Conservation (phyloP, 495 filamentous ascomycete genomes). For the Aspergillus kassunensis region DNA sequence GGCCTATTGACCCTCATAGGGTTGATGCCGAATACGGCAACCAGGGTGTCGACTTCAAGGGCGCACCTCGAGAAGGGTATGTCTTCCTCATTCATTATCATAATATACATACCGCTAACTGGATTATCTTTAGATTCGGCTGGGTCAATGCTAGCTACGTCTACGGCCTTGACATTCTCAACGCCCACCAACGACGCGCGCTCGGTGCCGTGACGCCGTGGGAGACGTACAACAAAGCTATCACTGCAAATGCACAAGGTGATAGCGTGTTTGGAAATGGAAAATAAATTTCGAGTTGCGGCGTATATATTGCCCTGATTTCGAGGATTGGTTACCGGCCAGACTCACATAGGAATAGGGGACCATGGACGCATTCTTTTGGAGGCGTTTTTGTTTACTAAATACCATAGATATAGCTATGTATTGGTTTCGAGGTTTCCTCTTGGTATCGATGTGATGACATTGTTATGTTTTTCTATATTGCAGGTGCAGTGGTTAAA, state of each 20-base stretch:
- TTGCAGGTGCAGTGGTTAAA: too few relatives aligned
- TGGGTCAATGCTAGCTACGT: constrained; percentile 99
- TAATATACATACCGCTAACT: constrained; percentile 6
- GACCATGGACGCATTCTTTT: too few relatives aligned
- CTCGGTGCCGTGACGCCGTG: constrained; percentile 80
- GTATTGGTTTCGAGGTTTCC: neutral
- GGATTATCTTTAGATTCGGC: constrained; percentile 65
- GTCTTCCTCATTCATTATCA: constrained; percentile 26
- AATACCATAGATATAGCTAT: constrained; percentile 3
- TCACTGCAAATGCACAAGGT: constrained; percentile 25
- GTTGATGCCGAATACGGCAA: constrained; percentile 98
- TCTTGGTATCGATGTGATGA: too few relatives aligned
- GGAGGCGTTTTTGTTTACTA: neutral
- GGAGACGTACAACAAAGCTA: constrained; percentile 56
- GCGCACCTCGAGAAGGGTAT: constrained; percentile 92
- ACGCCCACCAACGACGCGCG: constrained; percentile 78
- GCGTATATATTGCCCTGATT: too few relatives aligned
- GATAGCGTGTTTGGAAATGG: neutral
- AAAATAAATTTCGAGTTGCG: too few relatives aligned
- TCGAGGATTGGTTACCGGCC: too few relatives aligned
- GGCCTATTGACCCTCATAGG: constrained; percentile 79
- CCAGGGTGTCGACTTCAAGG: constrained; percentile 89
- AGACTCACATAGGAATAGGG: too few relatives aligned
- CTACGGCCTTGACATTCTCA: constrained; percentile 79
- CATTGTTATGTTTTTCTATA: too few relatives aligned